Evolutionary conservation across 1,284 basidiomycete genomes (phyloP).

Genomic region (Papiliotrema fonsecae): DNA sequence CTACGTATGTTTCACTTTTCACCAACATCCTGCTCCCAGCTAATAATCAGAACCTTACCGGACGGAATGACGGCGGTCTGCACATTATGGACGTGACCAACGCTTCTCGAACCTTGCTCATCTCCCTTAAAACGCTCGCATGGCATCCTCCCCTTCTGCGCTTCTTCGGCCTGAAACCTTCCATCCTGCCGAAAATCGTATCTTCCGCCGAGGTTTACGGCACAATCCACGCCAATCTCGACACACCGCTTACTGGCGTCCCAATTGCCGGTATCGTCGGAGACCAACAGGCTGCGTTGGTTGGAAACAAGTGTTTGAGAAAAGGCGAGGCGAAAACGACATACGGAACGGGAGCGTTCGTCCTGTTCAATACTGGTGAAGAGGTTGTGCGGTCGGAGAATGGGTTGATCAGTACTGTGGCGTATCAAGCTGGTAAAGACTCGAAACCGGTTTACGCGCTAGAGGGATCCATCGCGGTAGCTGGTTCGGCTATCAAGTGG

Average conservation of each 20-base stretch:
- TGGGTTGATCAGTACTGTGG: slow-evolving; percentile 84
- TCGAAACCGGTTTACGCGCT: slow-evolving; percentile 83
- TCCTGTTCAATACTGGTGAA: slow-evolving; percentile 82
- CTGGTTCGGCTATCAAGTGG: slow-evolving; percentile 93
- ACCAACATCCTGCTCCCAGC: slow-evolving; percentile 5
- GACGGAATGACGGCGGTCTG: slow-evolving; percentile 61
- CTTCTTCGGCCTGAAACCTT: slow-evolving; percentile 78
- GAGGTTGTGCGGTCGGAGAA: slow-evolving; percentile 80
- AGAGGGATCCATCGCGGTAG: slow-evolving; percentile 92
- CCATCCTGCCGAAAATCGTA: slow-evolving; percentile 79
- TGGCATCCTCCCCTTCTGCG: slow-evolving; percentile 80
- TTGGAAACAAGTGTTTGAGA: slow-evolving; percentile 89
- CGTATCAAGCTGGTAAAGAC: slow-evolving; percentile 81
- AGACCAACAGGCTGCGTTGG: slow-evolving; percentile 93
- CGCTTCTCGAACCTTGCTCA: slow-evolving; percentile 89
- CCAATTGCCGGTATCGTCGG: slow-evolving; percentile 88
- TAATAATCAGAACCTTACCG: slow-evolving; percentile 69
- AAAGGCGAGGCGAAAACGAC: slow-evolving; percentile 89
- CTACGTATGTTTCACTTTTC: slow-evolving; percentile 60
- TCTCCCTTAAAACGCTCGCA: slow-evolving; percentile 73
- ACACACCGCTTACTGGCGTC: slow-evolving; percentile 68
- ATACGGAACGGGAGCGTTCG: slow-evolving; percentile 92
- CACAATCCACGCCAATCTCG: slow-evolving; percentile 52
- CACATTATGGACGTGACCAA: slow-evolving; percentile 96
- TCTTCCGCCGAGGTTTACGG: slow-evolving; percentile 93